Conservation (phyloP, 2,329 filamentous ascomycete genomes). For the Byssoonygena ceratinophila region DNA sequence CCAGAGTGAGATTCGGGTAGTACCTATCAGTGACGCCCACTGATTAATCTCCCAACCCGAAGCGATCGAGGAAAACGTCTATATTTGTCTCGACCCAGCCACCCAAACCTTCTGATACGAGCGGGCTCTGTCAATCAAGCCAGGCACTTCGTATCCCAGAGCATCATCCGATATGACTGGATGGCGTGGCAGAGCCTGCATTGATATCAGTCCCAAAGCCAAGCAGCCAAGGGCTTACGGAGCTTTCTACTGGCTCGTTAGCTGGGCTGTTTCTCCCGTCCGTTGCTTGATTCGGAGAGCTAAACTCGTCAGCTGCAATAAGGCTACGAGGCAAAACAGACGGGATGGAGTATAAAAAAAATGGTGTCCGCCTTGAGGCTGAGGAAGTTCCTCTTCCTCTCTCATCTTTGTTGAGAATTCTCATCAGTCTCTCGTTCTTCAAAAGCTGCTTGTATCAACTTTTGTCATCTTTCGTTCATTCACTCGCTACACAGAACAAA, state of each 20-base stretch:
- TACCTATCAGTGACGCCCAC: too few relatives aligned
- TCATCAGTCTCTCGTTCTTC: neutral
- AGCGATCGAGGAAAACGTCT: neutral
- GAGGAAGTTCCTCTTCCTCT: neutral
- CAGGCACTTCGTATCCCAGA: conserved; percentile 7
- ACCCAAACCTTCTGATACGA: conserved; percentile 5
- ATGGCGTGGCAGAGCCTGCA: neutral
- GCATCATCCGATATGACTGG: neutral
- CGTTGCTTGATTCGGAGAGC: neutral
- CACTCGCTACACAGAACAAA: neutral
- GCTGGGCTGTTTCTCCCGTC: neutral
- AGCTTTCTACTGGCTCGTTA: neutral
- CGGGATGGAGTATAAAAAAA: conserved; percentile 5
- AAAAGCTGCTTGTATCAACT: neutral
- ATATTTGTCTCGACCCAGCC: neutral
- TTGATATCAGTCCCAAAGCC: neutral
- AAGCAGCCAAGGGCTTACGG: neutral
- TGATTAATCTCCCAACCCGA: too few relatives aligned
- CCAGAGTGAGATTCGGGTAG: too few relatives aligned
- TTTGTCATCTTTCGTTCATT: neutral
- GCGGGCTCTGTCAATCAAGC: neutral
- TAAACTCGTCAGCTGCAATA: neutral
- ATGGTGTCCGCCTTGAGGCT: neutral
- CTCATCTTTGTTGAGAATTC: neutral
- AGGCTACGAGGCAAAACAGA: neutral